Evolutionary conservation across 176 grass and related monocot genomes (phyloP).

Genomic region (Pontederia crassipes): DNA sequence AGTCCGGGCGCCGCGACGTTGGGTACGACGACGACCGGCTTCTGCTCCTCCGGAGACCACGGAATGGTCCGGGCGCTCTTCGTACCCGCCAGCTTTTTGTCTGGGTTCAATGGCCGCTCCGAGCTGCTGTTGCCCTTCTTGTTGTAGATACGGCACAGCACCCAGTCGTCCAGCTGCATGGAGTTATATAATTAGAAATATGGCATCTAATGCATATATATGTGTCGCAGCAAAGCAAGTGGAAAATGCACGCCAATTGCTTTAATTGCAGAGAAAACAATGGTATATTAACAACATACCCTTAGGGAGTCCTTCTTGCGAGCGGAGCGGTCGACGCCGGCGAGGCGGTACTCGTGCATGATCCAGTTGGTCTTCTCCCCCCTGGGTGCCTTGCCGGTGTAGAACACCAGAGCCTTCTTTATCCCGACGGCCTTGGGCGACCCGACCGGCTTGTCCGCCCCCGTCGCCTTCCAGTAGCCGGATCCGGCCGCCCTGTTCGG

Average conservation of each 20-base stretch:
- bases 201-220: not conserved
- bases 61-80: not conserved
- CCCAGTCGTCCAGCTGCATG: constrained; percentile 6
- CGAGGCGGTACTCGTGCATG: constrained; percentile 99
- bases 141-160: constrained; percentile 26
- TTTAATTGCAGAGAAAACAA: too few species aligned
- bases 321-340: constrained; percentile 56
- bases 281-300: constrained; percentile 14
- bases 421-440: constrained; percentile 45
- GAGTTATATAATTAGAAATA: not conserved
- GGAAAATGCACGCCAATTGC: too few species aligned
- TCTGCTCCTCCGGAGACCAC: not conserved
- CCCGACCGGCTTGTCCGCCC: constrained; percentile 66
- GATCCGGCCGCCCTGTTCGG: constrained; percentile 56
- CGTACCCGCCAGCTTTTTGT: constrained; percentile 39
- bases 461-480: constrained; percentile 82
- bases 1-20: constrained; percentile 3
- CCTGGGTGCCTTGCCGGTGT: constrained; percentile 67
- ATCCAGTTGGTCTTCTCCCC: constrained; percentile 99
- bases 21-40: not conserved
- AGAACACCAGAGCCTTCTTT: constrained; percentile 84
- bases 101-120: constrained; percentile 30
- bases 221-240: too few species aligned
- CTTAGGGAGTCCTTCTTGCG: constrained; percentile 63
- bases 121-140: constrained; percentile 14